These are phyloP conservation scores for Scolecobasidium constrictum DNA, from an alignment of 2,329 filamentous ascomycete genomes.

Conservation along the genomic window DNA sequence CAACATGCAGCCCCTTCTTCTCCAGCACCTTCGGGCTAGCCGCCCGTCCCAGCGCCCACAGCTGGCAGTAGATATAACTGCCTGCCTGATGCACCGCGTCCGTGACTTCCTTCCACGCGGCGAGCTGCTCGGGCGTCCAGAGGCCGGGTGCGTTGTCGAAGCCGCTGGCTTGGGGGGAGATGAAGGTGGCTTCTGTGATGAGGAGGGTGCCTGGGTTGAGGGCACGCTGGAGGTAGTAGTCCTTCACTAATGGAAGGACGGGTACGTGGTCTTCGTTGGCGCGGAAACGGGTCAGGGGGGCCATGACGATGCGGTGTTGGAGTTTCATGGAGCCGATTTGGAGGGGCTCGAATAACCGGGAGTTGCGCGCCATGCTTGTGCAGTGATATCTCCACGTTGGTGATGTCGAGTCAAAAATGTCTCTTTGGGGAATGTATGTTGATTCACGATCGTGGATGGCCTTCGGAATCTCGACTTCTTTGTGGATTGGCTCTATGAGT, in stretches of 20 bases:
- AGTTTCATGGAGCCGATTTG: constrained; percentile 22
- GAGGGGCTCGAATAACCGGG: constrained; percentile 23
- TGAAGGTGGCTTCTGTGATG: constrained; percentile 48
- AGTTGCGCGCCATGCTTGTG: not conserved
- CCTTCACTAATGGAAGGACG: constrained; percentile 6
- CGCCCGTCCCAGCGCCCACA: constrained; percentile 51
- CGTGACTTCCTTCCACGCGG: constrained; percentile 49
- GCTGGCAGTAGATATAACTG: constrained; percentile 49
- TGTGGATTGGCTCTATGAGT: no score
- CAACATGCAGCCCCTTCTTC: constrained; percentile 18
- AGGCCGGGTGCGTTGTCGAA: constrained; percentile 47
- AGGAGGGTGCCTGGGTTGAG: constrained; percentile 44
- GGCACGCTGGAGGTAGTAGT: constrained; percentile 39
- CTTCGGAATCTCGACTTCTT: no score
- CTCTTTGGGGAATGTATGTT: no score
- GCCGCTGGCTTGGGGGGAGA: constrained; percentile 34
- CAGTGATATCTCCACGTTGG: no score
- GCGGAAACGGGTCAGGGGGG: constrained; percentile 30
- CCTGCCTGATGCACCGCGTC: constrained; percentile 53
- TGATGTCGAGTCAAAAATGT: no score
- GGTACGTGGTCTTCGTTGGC: constrained; percentile 38
- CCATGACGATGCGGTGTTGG: constrained; percentile 27
- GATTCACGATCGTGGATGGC: no score
- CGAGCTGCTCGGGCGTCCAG: constrained; percentile 44
- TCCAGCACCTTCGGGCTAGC: constrained; percentile 29